phyloP scores from a whole-genome alignment of 495 filamentous ascomycete species.

The Talaromyces wortmannii region DNA sequence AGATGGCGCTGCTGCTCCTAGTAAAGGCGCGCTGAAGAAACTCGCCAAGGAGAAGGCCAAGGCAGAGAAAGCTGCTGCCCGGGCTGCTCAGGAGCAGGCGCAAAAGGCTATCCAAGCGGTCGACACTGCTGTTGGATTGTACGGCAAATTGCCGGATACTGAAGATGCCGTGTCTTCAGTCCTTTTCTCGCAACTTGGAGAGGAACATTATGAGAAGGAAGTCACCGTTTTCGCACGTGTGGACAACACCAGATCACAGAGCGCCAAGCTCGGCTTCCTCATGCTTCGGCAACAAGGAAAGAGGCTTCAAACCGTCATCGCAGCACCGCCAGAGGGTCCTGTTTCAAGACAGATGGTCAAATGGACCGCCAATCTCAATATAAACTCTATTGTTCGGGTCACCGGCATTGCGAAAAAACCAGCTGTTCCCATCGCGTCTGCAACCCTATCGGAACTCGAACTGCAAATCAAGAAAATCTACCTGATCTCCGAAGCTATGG shows the following conservation, averaged over 20 bases:
- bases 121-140: constrained; percentile 66
- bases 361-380: constrained; percentile 71
- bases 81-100: constrained; percentile 45
- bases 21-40: constrained; percentile 63
- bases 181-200: constrained; percentile 40
- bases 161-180: constrained; percentile 28
- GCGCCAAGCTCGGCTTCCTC: constrained; percentile 87
- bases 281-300: constrained; percentile 77
- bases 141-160: constrained; percentile 44
- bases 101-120: constrained; percentile 46
- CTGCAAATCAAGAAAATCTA: constrained; percentile 76
- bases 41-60: constrained; percentile 62
- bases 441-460: constrained; percentile 69
- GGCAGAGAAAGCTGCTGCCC: constrained; percentile 52
- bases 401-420: constrained; percentile 69
- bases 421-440: constrained; percentile 69
- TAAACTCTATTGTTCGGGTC: constrained; percentile 75
- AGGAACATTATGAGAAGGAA: constrained; percentile 61
- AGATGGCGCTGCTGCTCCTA: constrained; percentile 38
- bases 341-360: constrained; percentile 78
- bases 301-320: constrained; percentile 73
- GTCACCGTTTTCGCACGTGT: constrained; percentile 77
- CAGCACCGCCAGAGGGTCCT: constrained; percentile 48
- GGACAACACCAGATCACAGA: constrained; percentile 81
- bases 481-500: constrained; percentile 56